phyloP scores from a whole-genome alignment of 495 filamentous ascomycete species.

The Jackrogersella minutella region DNA sequence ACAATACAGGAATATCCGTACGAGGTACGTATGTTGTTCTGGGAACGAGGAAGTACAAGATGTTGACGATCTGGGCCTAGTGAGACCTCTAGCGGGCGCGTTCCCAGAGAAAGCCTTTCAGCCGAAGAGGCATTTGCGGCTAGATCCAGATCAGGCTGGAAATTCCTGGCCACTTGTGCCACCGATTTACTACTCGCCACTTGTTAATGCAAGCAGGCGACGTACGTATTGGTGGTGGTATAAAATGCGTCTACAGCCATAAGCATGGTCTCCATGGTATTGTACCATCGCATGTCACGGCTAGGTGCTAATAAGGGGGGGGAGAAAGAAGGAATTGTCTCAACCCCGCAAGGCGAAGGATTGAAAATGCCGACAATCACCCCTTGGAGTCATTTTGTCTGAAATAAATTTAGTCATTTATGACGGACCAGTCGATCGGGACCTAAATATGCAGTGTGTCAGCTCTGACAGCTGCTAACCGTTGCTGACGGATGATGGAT shows the following conservation, averaged over 20 bases:
- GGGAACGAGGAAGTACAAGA: not conserved
- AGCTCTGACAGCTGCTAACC: constrained; percentile 17
- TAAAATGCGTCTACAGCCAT: not conserved
- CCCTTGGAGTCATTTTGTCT: constrained; percentile 7
- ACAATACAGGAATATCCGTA: too few relatives aligned
- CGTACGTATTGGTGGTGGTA: constrained; percentile 6
- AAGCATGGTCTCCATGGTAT: not conserved
- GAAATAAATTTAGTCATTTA: constrained; percentile 30
- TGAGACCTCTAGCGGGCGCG: constrained; percentile 2
- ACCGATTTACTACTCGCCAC: constrained; percentile 6
- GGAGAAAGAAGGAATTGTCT: not conserved
- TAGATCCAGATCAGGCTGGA: constrained; percentile 13
- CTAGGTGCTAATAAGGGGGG: not conserved
- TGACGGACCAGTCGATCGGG: constrained; percentile 20
- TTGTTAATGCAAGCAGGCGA: constrained; percentile 8
- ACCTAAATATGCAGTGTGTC: constrained; percentile 20
- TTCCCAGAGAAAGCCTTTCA: not conserved
- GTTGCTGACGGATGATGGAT: not conserved
- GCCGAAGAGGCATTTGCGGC: constrained; percentile 6
- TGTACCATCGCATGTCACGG: not conserved
- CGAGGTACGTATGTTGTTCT: too few relatives aligned
- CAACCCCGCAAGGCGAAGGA: constrained; percentile 38
- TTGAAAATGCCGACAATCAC: constrained; percentile 29
- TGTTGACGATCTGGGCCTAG: not conserved
- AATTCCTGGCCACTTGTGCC: not conserved